Percentiles rank a stretch among this genome's conserved stretches.
These are phyloP conservation scores for Chlorella ohadii DNA, from an alignment of 139 green algal species.

Conservation along the genomic window DNA sequence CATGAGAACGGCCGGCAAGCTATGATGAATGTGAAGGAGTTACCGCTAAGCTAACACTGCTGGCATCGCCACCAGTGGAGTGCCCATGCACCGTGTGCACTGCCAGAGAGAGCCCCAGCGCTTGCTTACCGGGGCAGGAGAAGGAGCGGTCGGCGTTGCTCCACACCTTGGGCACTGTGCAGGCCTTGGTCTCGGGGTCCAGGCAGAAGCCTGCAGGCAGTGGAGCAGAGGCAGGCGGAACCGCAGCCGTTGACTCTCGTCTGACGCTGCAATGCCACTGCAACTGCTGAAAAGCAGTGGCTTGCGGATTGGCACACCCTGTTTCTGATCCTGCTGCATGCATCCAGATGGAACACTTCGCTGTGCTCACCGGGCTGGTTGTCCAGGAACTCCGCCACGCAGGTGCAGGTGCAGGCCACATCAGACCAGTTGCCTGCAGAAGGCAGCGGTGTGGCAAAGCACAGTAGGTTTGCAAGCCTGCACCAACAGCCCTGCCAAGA, in stretches of 20 bases:
- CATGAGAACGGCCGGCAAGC: background rate
- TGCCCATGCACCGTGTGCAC: too few species aligned
- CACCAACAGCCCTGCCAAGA: too few species aligned
- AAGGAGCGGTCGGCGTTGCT: constrained; percentile 11
- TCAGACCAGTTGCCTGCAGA: constrained; percentile 20
- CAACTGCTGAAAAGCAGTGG: too few species aligned
- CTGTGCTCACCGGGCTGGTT: background rate
- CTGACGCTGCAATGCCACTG: too few species aligned
- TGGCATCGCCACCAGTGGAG: background rate
- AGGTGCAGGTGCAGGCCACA: constrained; percentile 3
- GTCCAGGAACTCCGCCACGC: background rate
- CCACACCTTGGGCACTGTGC: constrained; percentile 37
- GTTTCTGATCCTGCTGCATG: too few species aligned
- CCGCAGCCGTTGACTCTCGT: too few species aligned
- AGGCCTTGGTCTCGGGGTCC: constrained; percentile 20
- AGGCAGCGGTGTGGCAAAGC: background rate
- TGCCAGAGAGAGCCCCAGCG: too few species aligned
- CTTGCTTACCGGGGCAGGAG: constrained; percentile 12
- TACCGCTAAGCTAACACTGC: too few species aligned
- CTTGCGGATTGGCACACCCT: too few species aligned
- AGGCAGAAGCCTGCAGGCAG: constrained; percentile 27
- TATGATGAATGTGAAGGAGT: background rate
- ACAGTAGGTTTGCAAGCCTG: too few species aligned
- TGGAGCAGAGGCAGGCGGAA: background rate
- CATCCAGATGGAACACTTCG: too few species aligned